Evolutionary conservation across 75 land plant species (phyloP).

Genomic region (Selaginella tamariscina): DNA sequence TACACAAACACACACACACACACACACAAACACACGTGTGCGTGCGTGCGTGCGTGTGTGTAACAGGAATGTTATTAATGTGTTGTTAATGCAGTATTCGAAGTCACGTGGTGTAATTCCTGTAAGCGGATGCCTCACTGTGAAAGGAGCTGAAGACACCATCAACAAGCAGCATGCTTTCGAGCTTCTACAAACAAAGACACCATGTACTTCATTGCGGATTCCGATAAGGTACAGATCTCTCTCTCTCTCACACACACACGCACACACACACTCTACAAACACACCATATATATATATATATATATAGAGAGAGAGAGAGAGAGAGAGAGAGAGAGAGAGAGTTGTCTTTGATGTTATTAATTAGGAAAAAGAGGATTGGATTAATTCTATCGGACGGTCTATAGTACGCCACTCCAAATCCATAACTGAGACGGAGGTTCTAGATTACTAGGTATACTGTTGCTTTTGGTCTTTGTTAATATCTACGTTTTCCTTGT

Average conservation of each 20-base stretch:
- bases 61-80: no score
- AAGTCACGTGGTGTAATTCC: slow-evolving; percentile 67
- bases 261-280: no score
- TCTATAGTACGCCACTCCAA: slow-evolving; percentile 87
- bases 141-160: slow-evolving; percentile 92
- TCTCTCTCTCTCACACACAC: neutral
- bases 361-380: slow-evolving; percentile 70
- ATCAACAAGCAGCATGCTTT: slow-evolving; percentile 69
- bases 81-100: slow-evolving; percentile 35
- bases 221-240: slow-evolving; percentile 44
- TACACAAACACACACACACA: no score
- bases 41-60: no score
- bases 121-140: slow-evolving; percentile 67
- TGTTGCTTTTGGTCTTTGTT: no score
- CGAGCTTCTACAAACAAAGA: slow-evolving; percentile 69
- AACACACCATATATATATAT: no score
- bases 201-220: slow-evolving; percentile 88
- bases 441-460: slow-evolving; percentile 51
- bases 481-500: no score
- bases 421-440: slow-evolving; percentile 59
- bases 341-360: neutral
- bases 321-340: no score
- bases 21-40: no score
- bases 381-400: slow-evolving; percentile 91
- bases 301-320: no score